Evolutionary conservation across 805 yeast genomes (phyloP).

Genomic region (Priceomyces castillae): DNA sequence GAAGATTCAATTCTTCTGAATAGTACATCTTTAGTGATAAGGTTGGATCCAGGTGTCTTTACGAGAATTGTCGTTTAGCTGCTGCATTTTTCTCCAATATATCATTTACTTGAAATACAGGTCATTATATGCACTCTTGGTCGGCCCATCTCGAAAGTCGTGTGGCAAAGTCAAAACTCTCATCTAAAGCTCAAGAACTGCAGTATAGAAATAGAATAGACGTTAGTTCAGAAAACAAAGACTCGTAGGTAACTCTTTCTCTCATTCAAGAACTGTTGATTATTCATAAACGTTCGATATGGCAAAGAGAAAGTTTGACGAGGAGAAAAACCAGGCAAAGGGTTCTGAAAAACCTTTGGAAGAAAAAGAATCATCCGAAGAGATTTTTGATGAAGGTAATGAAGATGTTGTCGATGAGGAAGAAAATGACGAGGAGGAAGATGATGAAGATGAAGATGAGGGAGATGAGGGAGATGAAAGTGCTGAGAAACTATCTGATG

Average conservation of each 20-base stretch:
- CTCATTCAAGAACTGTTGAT: neutral
- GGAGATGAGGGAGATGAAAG: slow-evolving; percentile 10
- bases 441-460: slow-evolving; percentile 25
- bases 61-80: neutral
- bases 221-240: neutral
- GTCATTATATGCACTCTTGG: neutral
- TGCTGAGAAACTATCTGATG: neutral
- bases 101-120: neutral
- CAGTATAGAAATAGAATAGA: neutral
- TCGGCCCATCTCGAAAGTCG: neutral
- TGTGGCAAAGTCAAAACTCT: neutral
- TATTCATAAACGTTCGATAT: neutral
- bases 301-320: neutral
- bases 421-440: slow-evolving; percentile 8
- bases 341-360: neutral
- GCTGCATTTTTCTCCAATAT: neutral
- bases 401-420: neutral
- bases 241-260: neutral
- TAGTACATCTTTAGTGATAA: slow-evolving; percentile 33
- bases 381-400: neutral
- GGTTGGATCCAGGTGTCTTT: neutral
- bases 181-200: neutral
- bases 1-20: slow-evolving; percentile 70
- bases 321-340: neutral
- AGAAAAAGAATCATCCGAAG: neutral